Evolutionary conservation across 129 eudicot species (phyloP), one percentile per base, ranked within the genome.

Genomic region (Dittrichia graveolens): DNA sequence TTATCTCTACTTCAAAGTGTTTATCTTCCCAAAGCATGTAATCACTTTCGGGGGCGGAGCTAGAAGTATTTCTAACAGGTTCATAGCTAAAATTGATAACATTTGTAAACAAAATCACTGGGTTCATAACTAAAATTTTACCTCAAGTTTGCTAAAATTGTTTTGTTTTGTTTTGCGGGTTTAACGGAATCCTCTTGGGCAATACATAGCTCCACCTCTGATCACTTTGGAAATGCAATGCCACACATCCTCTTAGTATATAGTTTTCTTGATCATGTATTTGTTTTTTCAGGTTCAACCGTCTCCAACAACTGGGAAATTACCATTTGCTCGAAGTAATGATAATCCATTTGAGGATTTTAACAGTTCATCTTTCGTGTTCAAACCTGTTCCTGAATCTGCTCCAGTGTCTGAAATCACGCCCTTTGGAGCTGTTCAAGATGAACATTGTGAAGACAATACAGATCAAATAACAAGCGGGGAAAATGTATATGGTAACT

Each of bases 251-350:
- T 61, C 46, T 1, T n/a, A 48, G 8, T 65, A 55, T 9, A 45
- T 8, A 2, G 31, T 11, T 35, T 67, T 67, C 12, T 53, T 69
- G 7, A 40, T 18, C 16, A 70, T 18, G 6, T 39, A 8, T 14
- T 10, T 43, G 8, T 44, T 73, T 70, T 4, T 73, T 9, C 88
- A 88, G 91, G 89, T 79, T 67, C 85, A 72, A 75, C 89, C 89
- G 62, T 89, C 91, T 76, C 95, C 95, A 73, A 89, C 95, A 48
- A 85, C 91, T 1, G 95, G 95, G 49, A 83, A 83, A 71, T 83
- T 85, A 19, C 50, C 77, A 56, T 81, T 81, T 75, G 72, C 80
- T 56, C 62, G 82, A 76, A 82, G 48, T 75, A 88, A 85, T 48
- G 86, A 83, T 45, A 74, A 72, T 56, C 48, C 50, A 67, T 81